Evolutionary conservation across 2,329 filamentous ascomycete genomes (phyloP).

Genomic region (Niveomyces coronatus): DNA sequence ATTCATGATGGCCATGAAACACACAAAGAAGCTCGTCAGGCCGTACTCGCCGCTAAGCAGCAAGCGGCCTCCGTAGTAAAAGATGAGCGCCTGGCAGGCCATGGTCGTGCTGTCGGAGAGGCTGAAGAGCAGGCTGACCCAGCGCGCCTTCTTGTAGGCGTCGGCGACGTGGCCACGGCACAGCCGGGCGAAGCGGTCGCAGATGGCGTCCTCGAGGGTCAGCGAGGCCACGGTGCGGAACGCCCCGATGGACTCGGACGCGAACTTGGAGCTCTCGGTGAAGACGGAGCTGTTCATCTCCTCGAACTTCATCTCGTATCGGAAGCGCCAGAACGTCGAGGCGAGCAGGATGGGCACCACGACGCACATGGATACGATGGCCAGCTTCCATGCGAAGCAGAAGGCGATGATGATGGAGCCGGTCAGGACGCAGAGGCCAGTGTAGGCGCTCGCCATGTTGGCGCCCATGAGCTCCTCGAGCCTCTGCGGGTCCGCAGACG

Average conservation of each 20-base stretch:
- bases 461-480: constrained; percentile 52
- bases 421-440: constrained; percentile 54
- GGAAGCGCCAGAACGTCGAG: constrained; percentile 41
- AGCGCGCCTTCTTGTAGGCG: constrained; percentile 52
- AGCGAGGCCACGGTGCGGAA: constrained; percentile 63
- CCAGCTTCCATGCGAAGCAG: constrained; percentile 67
- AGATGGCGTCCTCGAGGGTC: constrained; percentile 58
- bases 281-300: constrained; percentile 59
- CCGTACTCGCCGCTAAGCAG: constrained; percentile 40
- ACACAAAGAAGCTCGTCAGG: constrained; percentile 40
- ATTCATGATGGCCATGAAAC: constrained; percentile 56
- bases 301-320: constrained; percentile 56
- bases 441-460: constrained; percentile 52
- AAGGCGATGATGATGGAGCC: constrained; percentile 59
- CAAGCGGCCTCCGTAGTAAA: constrained; percentile 57
- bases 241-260: constrained; percentile 61
- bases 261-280: constrained; percentile 62
- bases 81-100: constrained; percentile 51
- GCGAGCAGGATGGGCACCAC: constrained; percentile 39
- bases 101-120: constrained; percentile 58
- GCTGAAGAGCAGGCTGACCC: constrained; percentile 55
- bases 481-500: constrained; percentile 47
- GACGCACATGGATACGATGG: constrained; percentile 55
- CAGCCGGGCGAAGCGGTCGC: constrained; percentile 48
- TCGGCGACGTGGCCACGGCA: constrained; percentile 46